Evolutionary conservation across 139 green algal genomes (phyloP).

Genomic region (Closterium sp.): DNA sequence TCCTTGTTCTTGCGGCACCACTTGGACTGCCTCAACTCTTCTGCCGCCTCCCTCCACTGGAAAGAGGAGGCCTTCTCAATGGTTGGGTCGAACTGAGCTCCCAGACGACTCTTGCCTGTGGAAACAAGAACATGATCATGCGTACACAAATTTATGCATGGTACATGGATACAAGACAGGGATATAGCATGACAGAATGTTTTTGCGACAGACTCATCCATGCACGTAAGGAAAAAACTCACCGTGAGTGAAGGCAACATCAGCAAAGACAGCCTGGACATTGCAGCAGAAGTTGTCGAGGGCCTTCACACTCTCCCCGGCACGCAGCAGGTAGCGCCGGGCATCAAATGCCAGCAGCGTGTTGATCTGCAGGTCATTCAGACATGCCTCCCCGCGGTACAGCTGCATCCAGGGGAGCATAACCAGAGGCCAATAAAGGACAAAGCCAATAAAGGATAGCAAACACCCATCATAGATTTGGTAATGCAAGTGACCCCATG

Average conservation of each 20-base stretch:
- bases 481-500: no score
- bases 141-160: no score
- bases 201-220: no score
- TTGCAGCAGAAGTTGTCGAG: background rate
- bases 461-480: no score
- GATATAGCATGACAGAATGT: no score
- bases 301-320: background rate
- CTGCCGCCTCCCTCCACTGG: background rate
- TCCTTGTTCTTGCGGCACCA: background rate
- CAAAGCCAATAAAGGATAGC: no score
- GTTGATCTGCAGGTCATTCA: background rate
- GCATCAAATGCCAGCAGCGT: background rate
- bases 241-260: background rate
- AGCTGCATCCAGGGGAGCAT: background rate
- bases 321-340: background rate
- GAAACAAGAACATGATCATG: no score
- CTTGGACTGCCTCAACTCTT: background rate
- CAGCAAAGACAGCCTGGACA: background rate
- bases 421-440: no score
- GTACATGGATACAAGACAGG: no score
- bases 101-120: background rate
- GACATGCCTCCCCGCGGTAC: background rate
- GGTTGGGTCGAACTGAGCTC: background rate
- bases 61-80: background rate
- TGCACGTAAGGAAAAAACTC: no score